These are phyloP conservation scores for Ophiobolus disseminans DNA, from an alignment of 2,329 filamentous ascomycete species.

Conservation along the genomic window DNA sequence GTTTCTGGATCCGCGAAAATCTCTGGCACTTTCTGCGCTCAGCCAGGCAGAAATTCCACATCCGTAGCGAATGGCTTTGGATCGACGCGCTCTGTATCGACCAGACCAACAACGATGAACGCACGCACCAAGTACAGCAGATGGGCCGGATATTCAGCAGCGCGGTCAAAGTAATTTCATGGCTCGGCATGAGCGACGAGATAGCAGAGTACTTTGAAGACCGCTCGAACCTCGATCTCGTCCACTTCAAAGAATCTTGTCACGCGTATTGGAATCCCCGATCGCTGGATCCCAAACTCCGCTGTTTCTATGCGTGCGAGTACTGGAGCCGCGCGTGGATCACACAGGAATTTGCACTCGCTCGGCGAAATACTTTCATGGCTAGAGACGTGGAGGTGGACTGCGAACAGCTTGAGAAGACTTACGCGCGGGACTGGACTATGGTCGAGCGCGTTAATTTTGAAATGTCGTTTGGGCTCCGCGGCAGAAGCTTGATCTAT, in stretches of 20 bases:
- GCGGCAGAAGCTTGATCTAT: neutral
- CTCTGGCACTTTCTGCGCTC: neutral
- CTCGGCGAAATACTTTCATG: neutral
- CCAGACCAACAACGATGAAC: conserved; percentile 23
- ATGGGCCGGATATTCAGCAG: conserved; percentile 9
- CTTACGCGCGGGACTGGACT: no score
- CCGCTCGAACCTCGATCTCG: neutral
- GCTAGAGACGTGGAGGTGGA: neutral
- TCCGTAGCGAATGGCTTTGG: conserved; percentile 6
- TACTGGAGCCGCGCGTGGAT: neutral
- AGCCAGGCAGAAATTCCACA: neutral
- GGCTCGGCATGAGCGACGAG: neutral
- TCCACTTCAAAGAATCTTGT: no score
- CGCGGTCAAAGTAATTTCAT: neutral
- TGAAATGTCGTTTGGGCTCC: neutral
- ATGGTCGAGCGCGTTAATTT: neutral
- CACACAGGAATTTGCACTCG: neutral
- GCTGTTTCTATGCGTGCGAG: neutral
- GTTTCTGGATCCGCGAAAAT: neutral
- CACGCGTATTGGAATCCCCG: no score
- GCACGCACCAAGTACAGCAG: conserved; percentile 27
- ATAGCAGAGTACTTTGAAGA: neutral
- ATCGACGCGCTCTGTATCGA: conserved; percentile 25
- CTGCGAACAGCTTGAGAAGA: no score
- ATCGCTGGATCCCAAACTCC: neutral